A percentile compares a stretch with the other conserved stretches of the same genome.
These are phyloP conservation scores for Suillus discolor DNA, from an alignment of 768 basidiomycete genomes.

Conservation along the genomic window DNA sequence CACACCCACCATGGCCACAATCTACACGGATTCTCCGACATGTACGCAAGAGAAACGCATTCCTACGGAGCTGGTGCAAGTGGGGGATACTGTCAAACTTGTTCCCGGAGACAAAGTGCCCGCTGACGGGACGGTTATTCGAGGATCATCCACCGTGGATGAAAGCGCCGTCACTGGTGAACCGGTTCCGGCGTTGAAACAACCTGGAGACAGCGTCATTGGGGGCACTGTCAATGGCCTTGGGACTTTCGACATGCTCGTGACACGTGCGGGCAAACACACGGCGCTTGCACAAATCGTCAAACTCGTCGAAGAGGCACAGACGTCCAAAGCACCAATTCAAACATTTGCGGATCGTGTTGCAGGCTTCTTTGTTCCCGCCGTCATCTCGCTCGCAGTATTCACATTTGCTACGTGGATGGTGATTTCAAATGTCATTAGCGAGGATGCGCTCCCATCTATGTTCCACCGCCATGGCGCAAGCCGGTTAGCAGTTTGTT, in stretches of 20 bases:
- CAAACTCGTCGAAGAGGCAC: slow-evolving; percentile 94
- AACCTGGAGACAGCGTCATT: slow-evolving; percentile 82
- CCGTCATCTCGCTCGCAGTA: slow-evolving; percentile 80
- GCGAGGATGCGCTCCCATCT: slow-evolving; percentile 63
- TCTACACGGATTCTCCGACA: slow-evolving; percentile 83
- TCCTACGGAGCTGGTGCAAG: slow-evolving; percentile 92
- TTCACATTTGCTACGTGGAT: slow-evolving; percentile 88
- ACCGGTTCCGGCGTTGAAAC: slow-evolving; percentile 85
- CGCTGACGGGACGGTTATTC: slow-evolving; percentile 89
- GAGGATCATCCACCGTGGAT: slow-evolving; percentile 86
- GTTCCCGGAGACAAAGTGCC: slow-evolving; percentile 97
- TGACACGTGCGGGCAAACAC: slow-evolving; percentile 94
- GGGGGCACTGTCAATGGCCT: slow-evolving; percentile 97
- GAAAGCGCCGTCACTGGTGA: slow-evolving; percentile 98
- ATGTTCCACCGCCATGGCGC: slow-evolving; percentile 88
- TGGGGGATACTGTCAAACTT: slow-evolving; percentile 90
- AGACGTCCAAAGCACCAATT: slow-evolving; percentile 97
- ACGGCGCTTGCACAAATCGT: slow-evolving; percentile 97
- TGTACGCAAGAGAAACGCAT: slow-evolving; percentile 89
- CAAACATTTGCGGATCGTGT: slow-evolving; percentile 95
- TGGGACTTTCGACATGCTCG: slow-evolving; percentile 96
- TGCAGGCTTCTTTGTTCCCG: slow-evolving; percentile 94
- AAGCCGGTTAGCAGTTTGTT: slow-evolving; percentile 85
- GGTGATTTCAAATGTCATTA: slow-evolving; percentile 61
- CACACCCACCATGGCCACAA: slow-evolving; percentile 92